phyloP scores from a whole-genome alignment of 768 basidiomycete genomes.

The Suillus alpinus region DNA sequence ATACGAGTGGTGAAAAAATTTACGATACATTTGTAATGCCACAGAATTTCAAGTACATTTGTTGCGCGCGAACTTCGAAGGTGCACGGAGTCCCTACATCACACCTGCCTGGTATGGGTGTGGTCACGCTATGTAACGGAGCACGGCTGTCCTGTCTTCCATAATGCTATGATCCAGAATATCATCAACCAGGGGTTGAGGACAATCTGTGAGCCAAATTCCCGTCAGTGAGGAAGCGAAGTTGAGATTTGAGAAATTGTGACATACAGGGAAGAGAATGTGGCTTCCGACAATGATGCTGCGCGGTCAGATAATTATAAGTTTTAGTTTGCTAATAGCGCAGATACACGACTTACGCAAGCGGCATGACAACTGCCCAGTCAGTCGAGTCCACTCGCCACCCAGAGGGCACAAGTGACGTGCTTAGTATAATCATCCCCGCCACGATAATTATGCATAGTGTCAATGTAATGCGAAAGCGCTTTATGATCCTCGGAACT shows the following conservation, averaged over 20 bases:
- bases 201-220: conserved; percentile 55
- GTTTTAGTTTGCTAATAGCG: background rate
- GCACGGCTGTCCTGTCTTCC: too few relatives aligned
- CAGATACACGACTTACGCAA: conserved; percentile 51
- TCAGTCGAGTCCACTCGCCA: conserved; percentile 61
- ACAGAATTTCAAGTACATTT: too few relatives aligned
- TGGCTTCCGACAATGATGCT: conserved; percentile 65
- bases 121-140: too few relatives aligned
- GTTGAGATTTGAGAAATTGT: conserved; percentile 5
- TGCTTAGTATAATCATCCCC: conserved; percentile 56
- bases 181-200: conserved; percentile 90
- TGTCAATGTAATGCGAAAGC: conserved; percentile 67
- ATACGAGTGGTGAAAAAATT: too few relatives aligned
- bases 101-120: too few relatives aligned
- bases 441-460: conserved; percentile 49
- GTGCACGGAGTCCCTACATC: too few relatives aligned
- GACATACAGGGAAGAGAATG: conserved; percentile 69
- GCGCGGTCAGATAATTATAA: background rate
- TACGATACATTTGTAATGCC: too few relatives aligned
- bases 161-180: too few relatives aligned
- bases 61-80: too few relatives aligned
- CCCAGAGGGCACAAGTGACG: conserved; percentile 50
- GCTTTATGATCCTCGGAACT: conserved; percentile 74
- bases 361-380: conserved; percentile 79
- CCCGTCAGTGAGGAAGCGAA: conserved; percentile 21